These are phyloP conservation scores for Hanseniaspora singularis DNA, from an alignment of 805 yeast species.

Conservation along the genomic window DNA sequence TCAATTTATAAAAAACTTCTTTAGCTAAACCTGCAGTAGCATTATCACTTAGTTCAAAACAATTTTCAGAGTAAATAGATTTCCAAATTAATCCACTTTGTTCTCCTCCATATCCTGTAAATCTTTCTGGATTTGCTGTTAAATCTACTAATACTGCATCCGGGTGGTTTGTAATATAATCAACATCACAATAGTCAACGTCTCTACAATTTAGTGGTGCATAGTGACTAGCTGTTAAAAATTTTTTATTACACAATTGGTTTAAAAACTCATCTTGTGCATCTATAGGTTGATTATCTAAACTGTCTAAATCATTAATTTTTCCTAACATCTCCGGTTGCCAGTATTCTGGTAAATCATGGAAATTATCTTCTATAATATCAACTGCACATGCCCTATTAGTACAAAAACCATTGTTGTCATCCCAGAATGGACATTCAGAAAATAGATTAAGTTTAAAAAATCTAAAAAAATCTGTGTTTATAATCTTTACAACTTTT, in stretches of 20 bases:
- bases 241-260: constrained; percentile 28
- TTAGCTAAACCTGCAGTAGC: constrained; percentile 47
- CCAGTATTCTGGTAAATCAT: constrained; percentile 58
- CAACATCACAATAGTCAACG: constrained; percentile 59
- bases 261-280: constrained; percentile 30
- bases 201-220: constrained; percentile 26
- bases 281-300: constrained; percentile 25
- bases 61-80: constrained; percentile 82
- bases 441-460: constrained; percentile 74
- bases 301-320: constrained; percentile 22
- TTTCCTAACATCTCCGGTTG: constrained; percentile 53
- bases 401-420: constrained; percentile 66
- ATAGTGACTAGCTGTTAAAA: constrained; percentile 4
- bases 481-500: constrained; percentile 43
- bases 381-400: constrained; percentile 86
- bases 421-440: constrained; percentile 79
- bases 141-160: constrained; percentile 76
- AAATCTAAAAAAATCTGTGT: constrained; percentile 73
- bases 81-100: constrained; percentile 89
- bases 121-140: constrained; percentile 83
- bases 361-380: constrained; percentile 54
- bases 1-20: constrained; percentile 70
- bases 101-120: constrained; percentile 90
- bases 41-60: constrained; percentile 36
- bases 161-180: constrained; percentile 40